A percentile compares a stretch with the other conserved stretches of the same genome.
These are phyloP conservation scores for Puccinia coronata DNA, from an alignment of 1,284 basidiomycete genomes.

Conservation along the genomic window DNA sequence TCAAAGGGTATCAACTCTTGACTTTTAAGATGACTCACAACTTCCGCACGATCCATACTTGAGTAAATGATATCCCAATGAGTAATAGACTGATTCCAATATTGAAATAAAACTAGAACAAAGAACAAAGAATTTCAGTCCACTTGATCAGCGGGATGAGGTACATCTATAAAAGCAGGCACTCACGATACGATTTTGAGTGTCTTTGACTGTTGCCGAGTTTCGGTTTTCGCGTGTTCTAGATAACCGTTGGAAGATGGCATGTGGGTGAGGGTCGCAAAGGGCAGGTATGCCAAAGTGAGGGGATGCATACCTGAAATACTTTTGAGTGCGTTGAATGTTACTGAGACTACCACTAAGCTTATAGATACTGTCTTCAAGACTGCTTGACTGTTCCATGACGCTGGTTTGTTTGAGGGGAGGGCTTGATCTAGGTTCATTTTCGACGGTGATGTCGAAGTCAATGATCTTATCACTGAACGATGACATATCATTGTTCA, in stretches of 20 bases:
- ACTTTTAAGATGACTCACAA: slow-evolving; percentile 30
- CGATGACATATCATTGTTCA: slow-evolving; percentile 93
- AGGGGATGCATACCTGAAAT: slow-evolving; percentile 57
- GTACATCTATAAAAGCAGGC: neutral
- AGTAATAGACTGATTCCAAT: slow-evolving; percentile 39
- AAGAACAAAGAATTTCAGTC: neutral
- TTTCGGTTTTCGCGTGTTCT: slow-evolving; percentile 74
- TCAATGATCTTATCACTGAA: slow-evolving; percentile 88
- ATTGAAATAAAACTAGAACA: slow-evolving; percentile 48
- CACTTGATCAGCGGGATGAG: neutral
- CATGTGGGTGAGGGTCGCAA: slow-evolving; percentile 60
- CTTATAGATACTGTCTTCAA: slow-evolving; percentile 91
- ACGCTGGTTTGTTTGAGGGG: slow-evolving; percentile 70
- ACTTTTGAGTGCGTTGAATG: slow-evolving; percentile 86
- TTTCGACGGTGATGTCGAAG: slow-evolving; percentile 90
- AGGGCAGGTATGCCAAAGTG: neutral
- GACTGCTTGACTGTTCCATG: slow-evolving; percentile 79
- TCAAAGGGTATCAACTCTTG: neutral
- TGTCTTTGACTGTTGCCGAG: slow-evolving; percentile 75
- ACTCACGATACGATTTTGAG: slow-evolving; percentile 60
- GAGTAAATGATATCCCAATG: slow-evolving; percentile 48
- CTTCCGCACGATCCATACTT: slow-evolving; percentile 49
- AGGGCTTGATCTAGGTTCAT: slow-evolving; percentile 81
- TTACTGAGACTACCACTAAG: slow-evolving; percentile 79
- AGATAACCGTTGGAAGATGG: slow-evolving; percentile 64